Base-by-base conservation (phyloP, 2,329 filamentous ascomycete species). In the Pseudogymnoascus sp. region DNA sequence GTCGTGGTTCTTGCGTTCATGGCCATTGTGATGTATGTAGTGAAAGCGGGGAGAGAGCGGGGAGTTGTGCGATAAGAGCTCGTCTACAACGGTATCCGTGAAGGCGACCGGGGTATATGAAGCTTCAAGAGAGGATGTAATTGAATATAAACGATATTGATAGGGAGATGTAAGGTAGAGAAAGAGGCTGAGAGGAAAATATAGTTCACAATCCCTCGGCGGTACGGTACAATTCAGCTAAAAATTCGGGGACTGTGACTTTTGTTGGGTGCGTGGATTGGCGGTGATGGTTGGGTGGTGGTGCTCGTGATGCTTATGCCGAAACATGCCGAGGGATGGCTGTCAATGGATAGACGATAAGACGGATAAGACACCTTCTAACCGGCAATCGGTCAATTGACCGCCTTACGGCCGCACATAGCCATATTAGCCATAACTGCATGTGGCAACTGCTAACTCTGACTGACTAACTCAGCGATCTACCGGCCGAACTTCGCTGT, bases 1-100 rank as follows among this genome's bases (percentile, higher is more conserved):
- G 84, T 79, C 63, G 86, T 84, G 68, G 80, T 79, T 75, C 84
- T 81, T 64, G 87, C 76, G 70, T 83, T 86, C 75, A 89, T 78
- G 63, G 86, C 83, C 87, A 90, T 90, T 66, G 72, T 75, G 68
- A 63, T 42, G 64, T 59, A 57, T 39, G 65, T 63, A 65, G 68
- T 68, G 68, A 68, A 69, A 64, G 68, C 64, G 68, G 67, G 68
- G 69, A 67, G 66, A 67, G 65, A 63, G 57, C 62, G 51, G 39
- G 64, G 60, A 62, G 61, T 16, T 21, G 8, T 54, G 23, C n/a
- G 45, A 31, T 54, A 54, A 54, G 45, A 54, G 45, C 45, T 45
- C 23, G 45, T 54, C 45, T 31, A 54, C 45, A 5, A 26, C 45
- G 14, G 14, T 54, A 54, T 23, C 45, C 45, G 23, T 54, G 8